Base-by-base conservation (phyloP, 2,329 filamentous ascomycete genomes). In the Cordyceps farinosa region DNA sequence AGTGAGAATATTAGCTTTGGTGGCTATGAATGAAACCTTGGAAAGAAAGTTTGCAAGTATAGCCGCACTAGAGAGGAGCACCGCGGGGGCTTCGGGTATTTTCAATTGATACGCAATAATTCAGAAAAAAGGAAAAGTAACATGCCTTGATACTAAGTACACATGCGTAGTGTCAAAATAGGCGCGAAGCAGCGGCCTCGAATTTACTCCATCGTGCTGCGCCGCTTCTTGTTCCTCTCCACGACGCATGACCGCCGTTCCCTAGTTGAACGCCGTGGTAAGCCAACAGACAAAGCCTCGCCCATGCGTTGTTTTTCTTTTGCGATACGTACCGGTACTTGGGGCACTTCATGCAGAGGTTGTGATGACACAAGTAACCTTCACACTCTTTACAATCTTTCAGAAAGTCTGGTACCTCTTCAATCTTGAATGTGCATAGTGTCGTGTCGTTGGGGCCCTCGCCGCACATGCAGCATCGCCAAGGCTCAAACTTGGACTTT, bases 381-480 rank as follows among this genome's bases (percentile, higher is more conserved):
- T 60, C 36, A 3, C 27, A 34, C 1, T 52, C 48, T 15, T 52
- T 17, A 44, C 17, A 52, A 4, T 52, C 38, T 34, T 45, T 52
- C 17, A 60, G 17, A 10, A 52, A 40, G 4, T 52, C 47, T 13
- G 47, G 47, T 44, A 42, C 3, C 2, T 52, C 11, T 29, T 52
- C 45, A 3, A 48, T 10, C 29, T 42, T 44, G 29, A 22, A 52
- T 36, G 52, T 52, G 47, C 57, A 60, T 10, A 52, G 29, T 11
- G 47, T 51, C 38, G 36, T 52, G 5, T 60, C 48, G 27, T 60
- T 60, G 1, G 57, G 57, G 5, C 57, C 57, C 27, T 17, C 36
- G 57, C 45, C 57, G 47, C 57, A 60, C 7, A 7, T 38, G 36
- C 57, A 60, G 44, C 57, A 60, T 27, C 57, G 47, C 57, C 57